Base-by-base conservation (phyloP, 441 rosid species). In the Brassica balearica region DNA sequence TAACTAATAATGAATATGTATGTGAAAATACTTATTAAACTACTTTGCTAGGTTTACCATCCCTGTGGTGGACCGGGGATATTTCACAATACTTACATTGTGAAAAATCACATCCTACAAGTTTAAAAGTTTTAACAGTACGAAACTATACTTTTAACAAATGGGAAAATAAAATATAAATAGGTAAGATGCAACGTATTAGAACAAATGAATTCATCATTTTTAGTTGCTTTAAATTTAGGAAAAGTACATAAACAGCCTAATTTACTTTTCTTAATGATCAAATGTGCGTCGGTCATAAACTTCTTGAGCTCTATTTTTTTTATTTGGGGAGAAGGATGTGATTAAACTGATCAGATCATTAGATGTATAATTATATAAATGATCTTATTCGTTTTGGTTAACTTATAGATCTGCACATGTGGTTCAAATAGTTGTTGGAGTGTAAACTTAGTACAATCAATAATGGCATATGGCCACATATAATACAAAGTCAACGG, bases 401-500 rank as follows among this genome's bases (percentile, higher is more conserved):
- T 14, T 25, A 25, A 29, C 63, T 70, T 55, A 19, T 3, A 56
- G 10, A 53, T 19, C 32, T 32, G 19, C 53, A 70, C 43, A 68
- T 25, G 36, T 12, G 63, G 1, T 69, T 5, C 10, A 60, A 38
- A 60, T 8, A n/a, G 67, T 41, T 4, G 20, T 5, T 61, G 41
- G 38, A 60, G n/a, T 41, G 55, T 60, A 60, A 22, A 75, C 22
- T 7, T 38, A 23, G 46, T 11, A 67, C 46, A 69, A 23, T 23
- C 27, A 43, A 25, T 14, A 61, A 62, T 72, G 68, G 41, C 69
- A 76, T 64, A 69, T 76, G 79, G 74, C 62, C 62, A 56, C 10
- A 67, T 6, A 14, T 29, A 69, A 11, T 3, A 6, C 6, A 1
- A 65, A 48, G 74, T 69, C 58, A 64, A 77, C 75, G 75, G 15